Evolutionary conservation across 805 yeast genomes (phyloP).

Genomic region (Starmerella lactis-condensi): DNA sequence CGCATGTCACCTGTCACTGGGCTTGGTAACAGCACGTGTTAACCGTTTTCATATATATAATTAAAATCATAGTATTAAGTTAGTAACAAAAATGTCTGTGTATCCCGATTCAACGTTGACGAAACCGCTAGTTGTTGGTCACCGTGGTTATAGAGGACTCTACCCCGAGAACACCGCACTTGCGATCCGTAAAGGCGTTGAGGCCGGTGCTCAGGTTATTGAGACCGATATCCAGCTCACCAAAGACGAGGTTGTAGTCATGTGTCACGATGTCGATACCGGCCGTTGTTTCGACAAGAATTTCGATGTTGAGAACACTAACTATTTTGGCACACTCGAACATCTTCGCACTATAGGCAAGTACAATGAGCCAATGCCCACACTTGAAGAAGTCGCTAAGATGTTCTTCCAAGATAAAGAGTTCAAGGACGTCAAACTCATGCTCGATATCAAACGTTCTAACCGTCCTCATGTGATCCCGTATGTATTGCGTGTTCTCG

Average conservation of each 20-base stretch:
- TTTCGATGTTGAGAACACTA: constrained; percentile 24
- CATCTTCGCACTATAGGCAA: constrained; percentile 23
- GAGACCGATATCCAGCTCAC: constrained; percentile 42
- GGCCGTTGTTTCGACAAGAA: constrained; percentile 32
- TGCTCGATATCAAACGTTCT: constrained; percentile 36
- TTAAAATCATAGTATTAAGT: too few relatives aligned
- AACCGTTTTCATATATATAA: too few relatives aligned
- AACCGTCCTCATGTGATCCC: constrained; percentile 29
- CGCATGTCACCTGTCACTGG: too few relatives aligned
- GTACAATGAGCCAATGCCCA: constrained; percentile 25
- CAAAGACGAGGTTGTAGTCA: constrained; percentile 34
- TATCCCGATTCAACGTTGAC: constrained; percentile 2
- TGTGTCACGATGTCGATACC: constrained; percentile 36
- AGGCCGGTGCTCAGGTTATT: constrained; percentile 29
- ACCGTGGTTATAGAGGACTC: constrained; percentile 23
- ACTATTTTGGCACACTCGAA: constrained; percentile 24
- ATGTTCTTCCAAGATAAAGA: constrained; percentile 25
- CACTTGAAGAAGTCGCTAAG: constrained; percentile 26
- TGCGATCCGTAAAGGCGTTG: constrained; percentile 32
- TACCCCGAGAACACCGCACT: constrained; percentile 31
- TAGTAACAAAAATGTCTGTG: too few relatives aligned
- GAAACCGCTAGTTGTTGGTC: constrained; percentile 20
- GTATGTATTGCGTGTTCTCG: constrained; percentile 25
- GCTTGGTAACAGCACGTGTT: too few relatives aligned
- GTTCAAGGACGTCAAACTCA: constrained; percentile 21